Evolutionary conservation across 805 yeast genomes (phyloP).

Genomic region (Candida silvatica): DNA sequence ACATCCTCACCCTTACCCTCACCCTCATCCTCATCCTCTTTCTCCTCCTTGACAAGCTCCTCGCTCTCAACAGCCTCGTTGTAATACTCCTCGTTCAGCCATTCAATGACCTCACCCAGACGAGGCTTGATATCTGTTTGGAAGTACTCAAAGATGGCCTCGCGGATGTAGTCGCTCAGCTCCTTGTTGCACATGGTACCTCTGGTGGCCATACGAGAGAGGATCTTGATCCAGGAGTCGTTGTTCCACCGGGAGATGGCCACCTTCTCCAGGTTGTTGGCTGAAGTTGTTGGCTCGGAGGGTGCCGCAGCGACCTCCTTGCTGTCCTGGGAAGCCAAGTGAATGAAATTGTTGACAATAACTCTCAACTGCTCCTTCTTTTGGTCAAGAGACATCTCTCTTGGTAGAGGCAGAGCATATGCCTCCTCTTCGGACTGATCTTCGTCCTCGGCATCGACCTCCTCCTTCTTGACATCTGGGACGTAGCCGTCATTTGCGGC

Average conservation of each 20-base stretch:
- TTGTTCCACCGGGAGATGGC: constrained; percentile 45
- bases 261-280: constrained; percentile 39
- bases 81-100: constrained; percentile 90
- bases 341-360: constrained; percentile 52
- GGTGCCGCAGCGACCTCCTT: constrained; percentile 13
- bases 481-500: background rate
- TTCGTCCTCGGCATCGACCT: constrained; percentile 20
- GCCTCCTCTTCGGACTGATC: constrained; percentile 12
- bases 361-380: constrained; percentile 49
- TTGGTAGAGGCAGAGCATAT: constrained; percentile 49
- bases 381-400: constrained; percentile 38
- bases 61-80: constrained; percentile 43
- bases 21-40: constrained; percentile 4
- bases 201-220: constrained; percentile 74
- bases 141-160: constrained; percentile 63
- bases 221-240: constrained; percentile 68
- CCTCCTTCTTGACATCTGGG: background rate
- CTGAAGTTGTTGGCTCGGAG: background rate
- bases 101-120: constrained; percentile 70
- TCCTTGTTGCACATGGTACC: constrained; percentile 45
- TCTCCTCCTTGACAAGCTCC: constrained; percentile 10
- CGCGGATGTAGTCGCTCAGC: constrained; percentile 56
- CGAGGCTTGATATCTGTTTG: constrained; percentile 63
- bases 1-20: constrained; percentile 4
- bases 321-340: constrained; percentile 32